Base-by-base conservation (phyloP, 345 rosid genomes). In the Citrus sinensis region DNA sequence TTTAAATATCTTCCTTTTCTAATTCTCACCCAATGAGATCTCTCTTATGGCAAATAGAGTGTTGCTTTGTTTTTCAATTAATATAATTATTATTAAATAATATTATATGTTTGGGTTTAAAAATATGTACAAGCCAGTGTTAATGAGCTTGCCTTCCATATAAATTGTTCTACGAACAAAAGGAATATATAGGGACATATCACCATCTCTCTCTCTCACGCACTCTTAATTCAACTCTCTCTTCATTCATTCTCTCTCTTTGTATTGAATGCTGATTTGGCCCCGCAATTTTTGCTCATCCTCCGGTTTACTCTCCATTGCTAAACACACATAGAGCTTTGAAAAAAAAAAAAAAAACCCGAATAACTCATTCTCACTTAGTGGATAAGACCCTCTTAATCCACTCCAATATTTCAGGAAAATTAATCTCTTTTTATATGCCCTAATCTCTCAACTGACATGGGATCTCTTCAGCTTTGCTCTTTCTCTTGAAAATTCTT, bases 321-420 rank as follows among this genome's bases (percentile, higher is more conserved):
- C 79, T 67, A 73, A 80, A 73, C 82, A 74, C 70, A 51, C 1
- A 54, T 46, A 76, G 68, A 75, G 74, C 83, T 83, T 77, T 79
- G 46, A 40, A 9, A 72, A 82, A 60, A 82, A 69, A 70, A 69
- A 82, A 69, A 70, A 69, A 9, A n/a, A 60, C 20, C 29, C 35
- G 54, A 55, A 55, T 67, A 27, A 81, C 81, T 77, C 82, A 81
- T 75, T 82, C 85, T 63, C 84, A 37, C 42, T 67, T 67, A 78
- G 82, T 88, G 91, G 91, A 88, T 87, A 90, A 89, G 87, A 84
- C 83, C 83, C 66, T 81, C 84, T 74, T 69, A 80, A 83, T 83
- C 86, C 70, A 29, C 82, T 79, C 86, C 86, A 73, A 63, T 67
- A 13, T 77, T 78, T 29, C 35, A 81, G 85, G 79, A 77, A 76